phyloP scores from a whole-genome alignment of 1,284 basidiomycete genomes.

The Heimioporus punctisporus region DNA sequence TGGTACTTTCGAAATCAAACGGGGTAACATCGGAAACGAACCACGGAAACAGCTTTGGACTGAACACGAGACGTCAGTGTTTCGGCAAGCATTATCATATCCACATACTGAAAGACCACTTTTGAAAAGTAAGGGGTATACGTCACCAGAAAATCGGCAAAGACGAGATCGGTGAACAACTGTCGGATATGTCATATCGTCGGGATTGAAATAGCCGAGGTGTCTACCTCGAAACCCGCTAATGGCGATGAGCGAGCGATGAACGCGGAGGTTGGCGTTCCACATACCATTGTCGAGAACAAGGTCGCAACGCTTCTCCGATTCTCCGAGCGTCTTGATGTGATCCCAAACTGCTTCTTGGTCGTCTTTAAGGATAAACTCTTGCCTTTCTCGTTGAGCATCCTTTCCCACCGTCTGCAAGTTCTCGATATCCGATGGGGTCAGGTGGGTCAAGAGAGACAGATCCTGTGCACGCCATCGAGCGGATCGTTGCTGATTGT shows the following conservation, averaged over 20 bases:
- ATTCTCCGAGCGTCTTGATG: conserved; percentile 50
- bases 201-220: neutral
- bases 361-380: conserved; percentile 88
- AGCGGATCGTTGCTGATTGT: neutral
- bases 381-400: conserved; percentile 71
- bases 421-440: conserved; percentile 79
- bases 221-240: conserved; percentile 82
- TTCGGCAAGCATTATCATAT: neutral
- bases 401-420: conserved; percentile 84
- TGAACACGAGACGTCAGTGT: conserved; percentile 31
- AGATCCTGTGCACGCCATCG: conserved; percentile 58
- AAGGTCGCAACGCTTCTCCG: conserved; percentile 73
- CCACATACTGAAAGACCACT: conserved; percentile 87
- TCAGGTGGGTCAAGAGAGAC: conserved; percentile 81
- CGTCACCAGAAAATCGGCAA: conserved; percentile 94
- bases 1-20: conserved; percentile 65
- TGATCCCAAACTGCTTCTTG: conserved; percentile 79
- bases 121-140: conserved; percentile 81
- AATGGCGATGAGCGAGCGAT: conserved; percentile 3
- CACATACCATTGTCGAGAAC: conserved; percentile 86
- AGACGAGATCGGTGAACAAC: conserved; percentile 93
- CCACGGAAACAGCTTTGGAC: conserved; percentile 91
- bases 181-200: conserved; percentile 29
- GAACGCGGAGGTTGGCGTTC: conserved; percentile 15
- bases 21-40: conserved; percentile 94